Evolutionary conservation across 2,329 filamentous ascomycete genomes (phyloP), one percentile per base, ranked within the genome.

Genomic region (Hymenotorrendiella dingleyae): DNA sequence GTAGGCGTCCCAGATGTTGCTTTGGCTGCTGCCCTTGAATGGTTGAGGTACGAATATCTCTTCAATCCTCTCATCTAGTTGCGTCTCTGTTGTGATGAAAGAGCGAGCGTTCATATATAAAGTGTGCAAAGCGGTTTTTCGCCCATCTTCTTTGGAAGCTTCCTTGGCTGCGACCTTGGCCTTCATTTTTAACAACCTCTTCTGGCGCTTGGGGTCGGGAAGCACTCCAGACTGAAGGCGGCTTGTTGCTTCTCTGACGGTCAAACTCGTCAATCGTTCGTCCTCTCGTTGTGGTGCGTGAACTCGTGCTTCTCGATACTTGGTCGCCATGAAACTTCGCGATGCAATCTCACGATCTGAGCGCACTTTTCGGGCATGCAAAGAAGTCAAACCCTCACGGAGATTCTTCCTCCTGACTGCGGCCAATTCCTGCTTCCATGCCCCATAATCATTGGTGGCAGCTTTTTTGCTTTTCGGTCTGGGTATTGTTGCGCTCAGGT

Each of bases 51-150:
- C 74, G 66, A 96, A 98, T n/a, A 83, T 72, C 49, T 73, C 67
- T 17, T 94, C 84, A 43, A 96, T 82, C 52, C 80, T 76, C 12
- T 71, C 70, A 54, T 85, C 76, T 24, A 98, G 75, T 62, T 94
- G 83, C 38, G 74, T 68, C 62, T 94, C 89, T 19, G 76, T 82
- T 14, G 88, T 82, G 60, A 98, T 96, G 67, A 97, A 98, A 28
- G 78, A 71, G 20, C 84, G 78, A 4, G 93, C 89, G 55, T 89
- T 85, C 68, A 93, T 85, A 67, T 98, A 98, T 10, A 98, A 75
- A 45, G 86, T 81, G 65, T 95, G 87, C 22, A 98, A 67, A 12
- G 82, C 76, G 52, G 91, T 79, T 47, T 77, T 73, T 38, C 84
- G 77, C 40, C 73, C 71, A 45, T 80, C 72, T 32, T 72, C 69